Evolutionary conservation across 2,329 filamentous ascomycete genomes (phyloP).

Genomic region (Clathrospora elynae): DNA sequence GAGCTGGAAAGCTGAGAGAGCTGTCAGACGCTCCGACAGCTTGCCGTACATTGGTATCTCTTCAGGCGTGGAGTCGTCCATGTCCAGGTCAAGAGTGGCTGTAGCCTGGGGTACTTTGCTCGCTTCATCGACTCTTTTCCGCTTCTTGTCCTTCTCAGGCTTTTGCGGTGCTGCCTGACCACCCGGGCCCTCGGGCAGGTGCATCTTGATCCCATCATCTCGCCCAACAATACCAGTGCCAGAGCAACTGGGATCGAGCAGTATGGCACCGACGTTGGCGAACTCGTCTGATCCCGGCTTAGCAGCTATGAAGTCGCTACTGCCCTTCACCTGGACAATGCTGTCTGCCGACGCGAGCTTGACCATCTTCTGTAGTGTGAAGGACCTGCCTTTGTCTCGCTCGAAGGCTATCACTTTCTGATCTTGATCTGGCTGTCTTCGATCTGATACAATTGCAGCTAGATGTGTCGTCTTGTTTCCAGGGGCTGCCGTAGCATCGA

Average conservation of each 20-base stretch:
- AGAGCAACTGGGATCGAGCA: constrained; percentile 93
- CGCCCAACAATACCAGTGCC: constrained; percentile 92
- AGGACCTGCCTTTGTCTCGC: constrained; percentile 71
- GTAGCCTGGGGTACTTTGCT: constrained; percentile 8
- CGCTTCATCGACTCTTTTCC: constrained; percentile 33
- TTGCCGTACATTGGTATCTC: constrained; percentile 46
- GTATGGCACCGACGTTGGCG: constrained; percentile 73
- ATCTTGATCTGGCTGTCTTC: constrained; percentile 33
- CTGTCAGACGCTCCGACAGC: constrained; percentile 64
- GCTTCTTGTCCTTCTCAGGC: constrained; percentile 37
- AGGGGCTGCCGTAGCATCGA: constrained; percentile 94
- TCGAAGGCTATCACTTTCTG: constrained; percentile 77
- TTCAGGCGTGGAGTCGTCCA: constrained; percentile 44
- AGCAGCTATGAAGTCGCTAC: constrained; percentile 80
- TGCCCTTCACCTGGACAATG: constrained; percentile 70
- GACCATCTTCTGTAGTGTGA: constrained; percentile 85
- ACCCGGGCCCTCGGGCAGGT: constrained; percentile 52
- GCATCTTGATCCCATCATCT: constrained; percentile 73
- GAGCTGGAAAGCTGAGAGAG: constrained; percentile 81
- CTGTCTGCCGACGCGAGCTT: constrained; percentile 71
- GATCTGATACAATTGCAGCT: constrained; percentile 69
- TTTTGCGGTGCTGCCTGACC: constrained; percentile 29
- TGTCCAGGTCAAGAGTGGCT: constrained; percentile 27
- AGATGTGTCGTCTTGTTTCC: constrained; percentile 98
- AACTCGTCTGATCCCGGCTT: constrained; percentile 68